Conservation (phyloP, 1,284 basidiomycete genomes). For the Sanghuangporus sanghuang region DNA sequence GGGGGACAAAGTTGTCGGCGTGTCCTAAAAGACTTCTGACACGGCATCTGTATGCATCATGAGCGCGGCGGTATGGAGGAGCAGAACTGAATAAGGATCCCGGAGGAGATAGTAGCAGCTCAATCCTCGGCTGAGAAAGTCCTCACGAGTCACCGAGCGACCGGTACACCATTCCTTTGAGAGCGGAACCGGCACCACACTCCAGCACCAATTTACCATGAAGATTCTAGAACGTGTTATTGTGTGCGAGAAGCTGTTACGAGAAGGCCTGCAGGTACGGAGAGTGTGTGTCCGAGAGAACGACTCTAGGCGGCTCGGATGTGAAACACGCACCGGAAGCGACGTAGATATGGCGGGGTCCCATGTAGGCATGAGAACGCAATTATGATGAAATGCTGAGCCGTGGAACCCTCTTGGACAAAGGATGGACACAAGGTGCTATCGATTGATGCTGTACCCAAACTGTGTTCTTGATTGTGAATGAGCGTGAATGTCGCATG, state of each 20-base stretch:
- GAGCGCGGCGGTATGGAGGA: background rate
- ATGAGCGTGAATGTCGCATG: background rate
- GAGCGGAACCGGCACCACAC: background rate
- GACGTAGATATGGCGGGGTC: no score
- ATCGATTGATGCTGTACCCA: background rate
- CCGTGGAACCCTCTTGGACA: background rate
- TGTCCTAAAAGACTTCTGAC: background rate
- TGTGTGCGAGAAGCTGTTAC: background rate
- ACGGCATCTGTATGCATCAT: background rate
- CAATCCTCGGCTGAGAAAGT: background rate
- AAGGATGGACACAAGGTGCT: background rate
- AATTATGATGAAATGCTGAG: background rate
- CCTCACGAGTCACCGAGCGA: background rate
- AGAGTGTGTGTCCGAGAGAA: background rate
- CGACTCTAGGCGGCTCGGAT: background rate
- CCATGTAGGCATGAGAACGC: background rate
- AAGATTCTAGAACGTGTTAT: background rate
- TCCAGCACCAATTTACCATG: background rate
- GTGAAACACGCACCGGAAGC: background rate
- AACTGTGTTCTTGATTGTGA: background rate
- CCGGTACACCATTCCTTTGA: background rate
- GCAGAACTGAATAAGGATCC: background rate
- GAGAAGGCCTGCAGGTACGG: background rate
- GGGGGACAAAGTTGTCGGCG: background rate
- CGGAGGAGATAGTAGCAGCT: background rate